A percentile compares a stretch with the other conserved stretches of the same genome.
Evolutionary conservation across 257 asterid species (phyloP).

Genomic region (Solanum rostratum): DNA sequence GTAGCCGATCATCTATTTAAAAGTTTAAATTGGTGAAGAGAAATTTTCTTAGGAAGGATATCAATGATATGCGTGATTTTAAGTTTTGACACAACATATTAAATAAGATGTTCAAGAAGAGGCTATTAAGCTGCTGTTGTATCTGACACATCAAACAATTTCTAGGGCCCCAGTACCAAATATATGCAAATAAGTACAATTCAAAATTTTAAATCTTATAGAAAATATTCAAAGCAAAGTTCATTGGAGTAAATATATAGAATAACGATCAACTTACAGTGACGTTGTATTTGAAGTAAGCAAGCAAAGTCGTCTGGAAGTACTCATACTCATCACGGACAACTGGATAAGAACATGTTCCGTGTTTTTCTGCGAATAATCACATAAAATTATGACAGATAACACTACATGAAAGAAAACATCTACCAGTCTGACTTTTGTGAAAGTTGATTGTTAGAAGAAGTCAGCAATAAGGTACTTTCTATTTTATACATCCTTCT

Average conservation of each 20-base stretch:
- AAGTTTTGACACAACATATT: background rate
- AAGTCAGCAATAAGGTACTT: background rate
- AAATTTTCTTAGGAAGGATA: background rate
- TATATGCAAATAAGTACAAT: background rate
- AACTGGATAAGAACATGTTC: conserved; percentile 74
- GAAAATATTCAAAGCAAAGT: background rate
- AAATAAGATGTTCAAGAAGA: background rate
- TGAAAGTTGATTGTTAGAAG: background rate
- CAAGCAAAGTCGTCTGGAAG: conserved; percentile 58
- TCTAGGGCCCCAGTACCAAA: background rate
- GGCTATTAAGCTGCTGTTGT: background rate
- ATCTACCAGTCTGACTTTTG: background rate
- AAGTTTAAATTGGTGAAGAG: background rate
- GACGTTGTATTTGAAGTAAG: conserved; percentile 74
- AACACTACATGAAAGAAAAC: background rate
- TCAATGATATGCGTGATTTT: background rate
- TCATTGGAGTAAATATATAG: background rate
- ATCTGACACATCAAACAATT: background rate
- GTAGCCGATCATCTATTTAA: background rate
- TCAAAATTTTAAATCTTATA: background rate
- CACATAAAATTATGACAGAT: background rate
- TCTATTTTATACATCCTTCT: background rate
- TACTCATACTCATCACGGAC: conserved; percentile 66
- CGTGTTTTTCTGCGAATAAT: conserved; percentile 69
- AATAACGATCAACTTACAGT: conserved; percentile 49